Conservation (phyloP, 2,329 filamentous ascomycete genomes). For the Ophiostoma sp. region DNA sequence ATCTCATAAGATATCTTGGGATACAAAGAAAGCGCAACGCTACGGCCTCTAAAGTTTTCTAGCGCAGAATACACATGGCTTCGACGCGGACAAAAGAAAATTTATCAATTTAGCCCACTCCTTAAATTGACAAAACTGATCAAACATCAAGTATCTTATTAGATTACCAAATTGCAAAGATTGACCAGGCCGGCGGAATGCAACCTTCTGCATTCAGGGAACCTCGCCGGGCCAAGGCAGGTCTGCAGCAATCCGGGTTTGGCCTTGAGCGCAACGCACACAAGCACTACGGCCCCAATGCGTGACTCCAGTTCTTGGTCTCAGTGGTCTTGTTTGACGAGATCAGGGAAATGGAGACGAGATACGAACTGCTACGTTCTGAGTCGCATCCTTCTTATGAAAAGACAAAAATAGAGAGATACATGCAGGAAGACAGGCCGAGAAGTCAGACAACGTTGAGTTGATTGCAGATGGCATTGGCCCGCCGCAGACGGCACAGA, state of each 20-base stretch:
- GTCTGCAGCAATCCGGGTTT: not conserved
- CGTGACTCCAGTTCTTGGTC: not conserved
- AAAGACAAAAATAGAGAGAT: not conserved
- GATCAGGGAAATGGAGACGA: slow-evolving; percentile 3
- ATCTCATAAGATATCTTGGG: not conserved
- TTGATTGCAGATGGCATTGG: not conserved
- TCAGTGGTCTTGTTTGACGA: not conserved
- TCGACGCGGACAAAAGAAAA: not conserved
- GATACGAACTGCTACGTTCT: not conserved
- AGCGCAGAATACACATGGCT: not conserved
- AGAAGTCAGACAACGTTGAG: not conserved
- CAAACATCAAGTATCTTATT: not conserved
- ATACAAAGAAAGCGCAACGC: not conserved
- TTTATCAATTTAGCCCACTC: not conserved
- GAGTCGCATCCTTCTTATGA: not conserved
- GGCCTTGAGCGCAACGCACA: not conserved
- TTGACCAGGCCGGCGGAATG: not conserved
- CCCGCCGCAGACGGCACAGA: no score
- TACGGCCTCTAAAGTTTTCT: not conserved
- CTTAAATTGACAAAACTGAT: not conserved
- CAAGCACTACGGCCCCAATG: not conserved
- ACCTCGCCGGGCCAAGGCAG: slow-evolving; percentile 4
- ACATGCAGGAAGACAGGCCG: not conserved
- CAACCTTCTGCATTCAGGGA: slow-evolving; percentile 12
- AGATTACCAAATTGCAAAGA: not conserved